These are phyloP conservation scores for Verruconis gallopava DNA, from an alignment of 2,329 filamentous ascomycete species.

Conservation along the genomic window DNA sequence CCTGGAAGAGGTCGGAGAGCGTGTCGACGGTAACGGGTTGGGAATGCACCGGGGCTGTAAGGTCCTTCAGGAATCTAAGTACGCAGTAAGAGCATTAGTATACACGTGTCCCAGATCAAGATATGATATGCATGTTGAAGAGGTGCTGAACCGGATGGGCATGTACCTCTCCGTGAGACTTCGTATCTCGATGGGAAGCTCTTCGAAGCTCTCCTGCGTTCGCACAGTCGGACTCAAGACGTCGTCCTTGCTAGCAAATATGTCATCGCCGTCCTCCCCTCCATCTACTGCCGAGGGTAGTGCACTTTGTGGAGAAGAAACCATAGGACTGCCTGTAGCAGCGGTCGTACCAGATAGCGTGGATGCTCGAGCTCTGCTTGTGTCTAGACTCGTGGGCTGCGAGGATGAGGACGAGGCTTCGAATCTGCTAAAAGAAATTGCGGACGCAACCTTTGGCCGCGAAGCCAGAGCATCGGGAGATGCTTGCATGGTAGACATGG, in stretches of 20 bases:
- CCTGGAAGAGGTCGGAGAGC: slow-evolving; percentile 79
- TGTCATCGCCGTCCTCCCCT: slow-evolving; percentile 23
- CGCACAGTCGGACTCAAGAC: slow-evolving; percentile 18
- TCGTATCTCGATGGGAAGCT: slow-evolving; percentile 86
- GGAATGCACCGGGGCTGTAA: slow-evolving; percentile 75
- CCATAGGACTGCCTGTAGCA: background rate
- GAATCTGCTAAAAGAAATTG: slow-evolving; percentile 38
- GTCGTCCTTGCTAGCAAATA: slow-evolving; percentile 18
- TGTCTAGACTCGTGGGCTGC: slow-evolving; percentile 2
- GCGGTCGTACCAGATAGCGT: slow-evolving; percentile 28
- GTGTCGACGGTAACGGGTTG: slow-evolving; percentile 72
- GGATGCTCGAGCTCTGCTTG: slow-evolving; percentile 30
- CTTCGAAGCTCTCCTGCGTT: slow-evolving; percentile 59
- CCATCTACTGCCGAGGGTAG: slow-evolving; percentile 6
- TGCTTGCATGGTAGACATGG: too few relatives aligned
- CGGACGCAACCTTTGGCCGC: slow-evolving; percentile 21
- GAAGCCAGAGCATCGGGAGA: background rate
- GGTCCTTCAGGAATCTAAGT: slow-evolving; percentile 73
- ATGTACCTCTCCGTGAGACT: slow-evolving; percentile 74
- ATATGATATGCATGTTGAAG: background rate
- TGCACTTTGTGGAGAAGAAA: background rate
- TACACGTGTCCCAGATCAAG: background rate
- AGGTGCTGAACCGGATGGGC: background rate
- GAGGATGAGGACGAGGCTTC: slow-evolving; percentile 20
- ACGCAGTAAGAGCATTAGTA: slow-evolving; percentile 12